These are phyloP conservation scores for Fusarium oxysporum DNA, from an alignment of 2,329 filamentous ascomycete genomes.

Conservation along the genomic window DNA sequence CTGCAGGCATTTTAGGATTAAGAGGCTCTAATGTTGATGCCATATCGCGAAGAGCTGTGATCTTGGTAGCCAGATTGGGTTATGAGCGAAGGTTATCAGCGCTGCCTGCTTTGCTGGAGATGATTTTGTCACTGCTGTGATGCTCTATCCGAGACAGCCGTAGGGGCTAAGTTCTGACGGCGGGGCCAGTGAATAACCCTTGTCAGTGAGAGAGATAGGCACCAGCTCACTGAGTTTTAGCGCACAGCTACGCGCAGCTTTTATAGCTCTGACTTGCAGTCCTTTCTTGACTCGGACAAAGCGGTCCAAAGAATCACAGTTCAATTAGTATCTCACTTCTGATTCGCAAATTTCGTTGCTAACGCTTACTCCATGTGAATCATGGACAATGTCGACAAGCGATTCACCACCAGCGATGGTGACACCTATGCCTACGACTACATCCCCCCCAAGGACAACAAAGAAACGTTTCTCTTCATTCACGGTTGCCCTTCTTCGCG, in stretches of 20 bases:
- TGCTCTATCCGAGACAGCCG: not conserved
- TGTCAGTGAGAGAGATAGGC: not conserved
- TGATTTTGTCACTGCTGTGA: not conserved
- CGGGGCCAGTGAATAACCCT: not conserved
- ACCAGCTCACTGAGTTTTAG: not conserved
- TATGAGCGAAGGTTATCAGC: not conserved
- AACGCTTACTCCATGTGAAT: not conserved
- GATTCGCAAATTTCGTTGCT: not conserved
- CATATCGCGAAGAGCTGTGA: not conserved
- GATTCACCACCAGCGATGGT: not conserved
- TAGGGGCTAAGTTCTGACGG: not conserved
- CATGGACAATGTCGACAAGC: slow-evolving; percentile 10
- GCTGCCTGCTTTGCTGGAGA: not conserved
- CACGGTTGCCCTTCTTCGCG: slow-evolving; percentile 38
- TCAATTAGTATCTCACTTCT: not conserved
- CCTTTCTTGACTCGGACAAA: too few species aligned
- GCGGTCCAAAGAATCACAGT: not conserved
- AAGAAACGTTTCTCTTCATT: slow-evolving; percentile 31
- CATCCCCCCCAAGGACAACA: not conserved
- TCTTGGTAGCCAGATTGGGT: rapidly evolving
- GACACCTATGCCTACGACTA: slow-evolving; percentile 21
- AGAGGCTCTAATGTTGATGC: not conserved
- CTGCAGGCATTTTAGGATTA: not conserved
- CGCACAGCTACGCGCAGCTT: not conserved
- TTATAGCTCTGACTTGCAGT: not conserved